Evolutionary conservation across 805 yeast genomes (phyloP), one percentile per base, ranked within the genome.

Genomic region (Kodamaea fukazawae): DNA sequence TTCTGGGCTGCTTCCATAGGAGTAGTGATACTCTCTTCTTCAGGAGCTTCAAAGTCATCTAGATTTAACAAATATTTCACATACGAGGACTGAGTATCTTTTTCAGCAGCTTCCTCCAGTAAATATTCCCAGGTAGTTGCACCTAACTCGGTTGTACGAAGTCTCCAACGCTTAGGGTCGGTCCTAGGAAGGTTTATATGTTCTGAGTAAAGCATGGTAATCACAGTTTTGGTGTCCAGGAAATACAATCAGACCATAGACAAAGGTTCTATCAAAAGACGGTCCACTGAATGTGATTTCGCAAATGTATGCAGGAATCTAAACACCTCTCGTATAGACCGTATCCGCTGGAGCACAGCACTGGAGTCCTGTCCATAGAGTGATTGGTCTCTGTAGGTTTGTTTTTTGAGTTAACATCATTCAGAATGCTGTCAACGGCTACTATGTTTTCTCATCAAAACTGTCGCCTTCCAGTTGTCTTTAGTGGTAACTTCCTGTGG

Each of bases 91-190:
- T 83, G 91, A 7, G 76, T 73, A 30, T 70, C 76, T 0, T 54
- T 45, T 3, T 45, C 40, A 1, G 61, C 46, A 14, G 75, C 71
- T 15, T 70, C 61, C 23, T 60, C 62, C 0, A 61, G 53, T 8
- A 78, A 50, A 53, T 81, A 91, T 20, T 76, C 81, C 99, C 99
- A 91, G 32, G 75, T 72, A 53, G 86, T 87, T 13, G 84, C 72
- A 11, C 99, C 99, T 10, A 83, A 61, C 26, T 76, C 75, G 44
- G 83, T 83, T 1, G 83, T 75, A 13, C 75, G 58, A 20, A 91
- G 70, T 45, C 95, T 70, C 99, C 99, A 91, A 10, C 77, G 69
- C 1, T 58, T 48, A 2, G 75, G 73, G 46, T 93, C 96, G 0
- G 97, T 84, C 29, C 63, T 70, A 0, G 80, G 80, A 6, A 86